Evolutionary conservation across 176 grass and related monocot genomes (phyloP), one percentile per base, ranked within the genome.

Genomic region (Oryza brachyantha): DNA sequence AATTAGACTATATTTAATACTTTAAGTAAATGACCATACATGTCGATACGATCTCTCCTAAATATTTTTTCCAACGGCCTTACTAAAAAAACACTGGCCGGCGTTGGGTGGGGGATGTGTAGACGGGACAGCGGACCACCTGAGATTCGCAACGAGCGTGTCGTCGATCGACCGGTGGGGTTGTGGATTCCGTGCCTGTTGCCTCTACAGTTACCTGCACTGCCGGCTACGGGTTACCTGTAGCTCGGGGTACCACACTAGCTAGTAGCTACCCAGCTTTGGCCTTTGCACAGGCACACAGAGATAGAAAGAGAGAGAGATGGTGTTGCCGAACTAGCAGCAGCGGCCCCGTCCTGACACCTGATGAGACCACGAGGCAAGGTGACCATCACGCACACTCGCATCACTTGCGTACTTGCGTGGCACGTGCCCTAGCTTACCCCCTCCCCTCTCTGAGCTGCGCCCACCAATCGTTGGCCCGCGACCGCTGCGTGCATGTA

Each of bases 121-220:
- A 24, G 64, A 58, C 50, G 36, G 25, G 37, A 76, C 27, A 59
- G 22, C 40, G 74, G 65, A 84, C 54, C 57, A 78, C 55, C 64
- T 52, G 74, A 37, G 32, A 19, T 16, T 66, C 7, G 45, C 29
- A 27, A 66, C 32, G 29, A 21, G 5, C 24, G 46, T 48, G n/a
- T 64, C 40, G 29, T 7, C 16, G 59, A 43, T 11, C 58, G 1
- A 27, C 32, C 28, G 39, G 8, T 26, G 14, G 13, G 3, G 46
- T 19, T 67, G 64, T 24, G 4, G 67, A 4, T 70, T 74, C 11
- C 50, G 50, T 59, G 10, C 5, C 31, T 42, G 75, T 28, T 14
- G 19, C 27, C 67, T 70, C 29, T 21, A 10, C 50, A 41, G 65
- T 36, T 36, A 10, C 60, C 78, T 66, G 50, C 62, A 31, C 27